Conservation (phyloP, 805 yeast genomes). For the Metschnikowia arizonensis region DNA sequence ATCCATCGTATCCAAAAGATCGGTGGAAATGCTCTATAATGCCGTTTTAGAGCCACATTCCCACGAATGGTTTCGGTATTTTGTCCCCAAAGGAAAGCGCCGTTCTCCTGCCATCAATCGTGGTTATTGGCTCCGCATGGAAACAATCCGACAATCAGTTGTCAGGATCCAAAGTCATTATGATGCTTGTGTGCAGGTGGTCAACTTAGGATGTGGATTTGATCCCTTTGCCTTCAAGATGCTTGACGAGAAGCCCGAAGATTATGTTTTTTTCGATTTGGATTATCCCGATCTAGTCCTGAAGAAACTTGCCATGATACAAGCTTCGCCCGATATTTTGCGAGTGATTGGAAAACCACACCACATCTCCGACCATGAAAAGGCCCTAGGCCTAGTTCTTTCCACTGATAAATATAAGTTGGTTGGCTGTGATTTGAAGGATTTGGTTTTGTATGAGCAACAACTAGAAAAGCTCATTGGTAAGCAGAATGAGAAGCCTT, state of each 20-base stretch:
- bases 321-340: slow-evolving; percentile 42
- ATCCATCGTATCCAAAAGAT: slow-evolving; percentile 76
- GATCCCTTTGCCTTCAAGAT: slow-evolving; percentile 42
- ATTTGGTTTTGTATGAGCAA: slow-evolving; percentile 34
- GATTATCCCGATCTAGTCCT: slow-evolving; percentile 69
- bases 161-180: slow-evolving; percentile 39
- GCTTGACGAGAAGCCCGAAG: slow-evolving; percentile 22
- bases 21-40: slow-evolving; percentile 64
- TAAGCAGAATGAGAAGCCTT: slow-evolving; percentile 36
- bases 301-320: slow-evolving; percentile 52
- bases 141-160: slow-evolving; percentile 55
- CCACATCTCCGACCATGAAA: slow-evolving; percentile 10
- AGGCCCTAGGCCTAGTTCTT: slow-evolving; percentile 16
- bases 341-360: slow-evolving; percentile 38
- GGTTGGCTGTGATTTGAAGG: slow-evolving; percentile 64
- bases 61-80: slow-evolving; percentile 55
- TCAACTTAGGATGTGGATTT: slow-evolving; percentile 79
- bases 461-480: slow-evolving; percentile 26
- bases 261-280: slow-evolving; percentile 56
- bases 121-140: slow-evolving; percentile 80
- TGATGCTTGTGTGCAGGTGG: slow-evolving; percentile 35
- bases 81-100: slow-evolving; percentile 62
- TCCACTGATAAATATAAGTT: slow-evolving; percentile 41
- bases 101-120: slow-evolving; percentile 78
- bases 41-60: slow-evolving; percentile 29